Base-by-base conservation (phyloP, 2,329 filamentous ascomycete genomes). In the Diaporthe caulivora region DNA sequence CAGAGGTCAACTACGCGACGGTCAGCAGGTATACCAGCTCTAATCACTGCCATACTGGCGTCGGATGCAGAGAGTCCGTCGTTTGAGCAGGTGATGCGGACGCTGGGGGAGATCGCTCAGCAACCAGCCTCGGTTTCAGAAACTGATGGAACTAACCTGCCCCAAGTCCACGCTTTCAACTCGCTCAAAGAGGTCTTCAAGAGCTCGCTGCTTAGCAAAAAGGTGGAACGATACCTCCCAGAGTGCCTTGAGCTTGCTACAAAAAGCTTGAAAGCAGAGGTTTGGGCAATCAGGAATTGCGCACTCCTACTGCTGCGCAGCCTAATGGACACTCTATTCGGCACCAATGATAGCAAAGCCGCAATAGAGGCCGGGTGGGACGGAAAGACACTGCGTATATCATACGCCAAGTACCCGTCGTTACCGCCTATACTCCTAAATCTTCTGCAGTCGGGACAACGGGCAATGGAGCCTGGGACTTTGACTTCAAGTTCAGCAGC, bases 211-310 rank as follows among this genome's bases (percentile, higher is more conserved):
- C 87, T 98, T 24, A 87, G 94, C 37, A 90, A 91, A 71, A 88
- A 89, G 70, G 93, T 94, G 0, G 94, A 97, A 78, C 86, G 86
- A 0, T 93, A 95, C 77, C 87, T 98, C 10, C 91, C 93, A 11
- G 86, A 90, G 40, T 92, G 92, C 44, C 86, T 99, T 5, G 89
- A 92, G 75, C 87, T 98, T n/a, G 95, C 95, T 1, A 94, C 94
- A 15, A 89, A 89, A 73, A 94, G 93, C 68, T 87, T 99, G 21
- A 92, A 91, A 57, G 97, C 94, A 0, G 89, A 93, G 74, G 91
- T 97, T 90, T 99, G 97, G 97, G 94, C 95, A 0, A 95, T 99
- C 72, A 92, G 95, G 1, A 99, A 99, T 81, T 98, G 95, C 77
- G 95, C 95, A 2, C 84, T 98, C 44, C 93, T 98, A 84, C 90